Evolutionary conservation across 2,329 filamentous ascomycete species (phyloP), one percentile per base, ranked within the genome.

Genomic region (Xylariaceae sp.): DNA sequence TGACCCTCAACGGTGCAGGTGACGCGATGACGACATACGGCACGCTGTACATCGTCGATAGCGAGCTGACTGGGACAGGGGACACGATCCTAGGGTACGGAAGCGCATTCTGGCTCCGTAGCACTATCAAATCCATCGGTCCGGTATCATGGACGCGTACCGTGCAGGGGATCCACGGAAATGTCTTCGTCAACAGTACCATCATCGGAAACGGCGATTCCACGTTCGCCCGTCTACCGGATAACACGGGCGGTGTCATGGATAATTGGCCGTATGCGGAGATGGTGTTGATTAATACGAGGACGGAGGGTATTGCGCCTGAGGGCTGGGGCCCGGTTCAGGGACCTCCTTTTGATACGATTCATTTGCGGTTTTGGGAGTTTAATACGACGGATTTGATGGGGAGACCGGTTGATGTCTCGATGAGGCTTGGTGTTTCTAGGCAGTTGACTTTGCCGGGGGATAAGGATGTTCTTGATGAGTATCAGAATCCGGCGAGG

Each of bases 241-340:
- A 60, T n/a, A 62, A 62, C 7, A 35, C 57, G 34, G 60, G 57
- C 0, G 60, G 57, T 2, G 60, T 60, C 3, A 60, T 60, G 60
- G 60, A 62, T 2, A 62, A 62, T 13, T 62, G 60, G 60, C 60
- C 60, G 11, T 62, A 58, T 18, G 60, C 60, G 3, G 58, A 62
- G 50, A 58, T 62, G 60, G 58, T 62, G 0, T 51, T 62, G 1
- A 57, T 62, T 17, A 53, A 53, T 45, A 62, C 60, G 5, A 60
- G 18, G 37, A 60, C 60, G 11, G 54, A 51, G 8, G 58, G 57
- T 0, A 62, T 62, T 13, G 44, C 52, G 1, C 51, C 60, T 3
- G 58, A 51, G 18, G 60, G 60, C 10, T 62, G 60, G 60, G 60
- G 60, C 1, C 60, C 60, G 7, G 60, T 62, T 3, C 55, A 62